A percentile compares a stretch with the other conserved stretches of the same genome.
Evolutionary conservation across 2,329 filamentous ascomycete genomes (phyloP).

Genomic region (Gaeumannomyces tritici): DNA sequence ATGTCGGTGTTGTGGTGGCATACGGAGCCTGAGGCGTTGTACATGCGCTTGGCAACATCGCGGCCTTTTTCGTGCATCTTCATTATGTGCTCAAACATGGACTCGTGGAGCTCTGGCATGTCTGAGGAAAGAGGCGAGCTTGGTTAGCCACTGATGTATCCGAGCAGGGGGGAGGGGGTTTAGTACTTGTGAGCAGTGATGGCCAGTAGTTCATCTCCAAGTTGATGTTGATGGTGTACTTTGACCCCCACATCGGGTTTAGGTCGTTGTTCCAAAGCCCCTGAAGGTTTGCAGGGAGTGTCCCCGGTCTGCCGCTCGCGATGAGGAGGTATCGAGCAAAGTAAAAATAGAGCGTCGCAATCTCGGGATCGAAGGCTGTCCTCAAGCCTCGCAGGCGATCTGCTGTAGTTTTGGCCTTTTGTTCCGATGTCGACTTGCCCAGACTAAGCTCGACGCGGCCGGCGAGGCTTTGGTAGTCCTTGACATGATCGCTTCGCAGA

Average conservation of each 20-base stretch:
- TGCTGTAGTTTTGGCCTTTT: slow-evolving; percentile 1
- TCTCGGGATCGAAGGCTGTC: slow-evolving; percentile 8
- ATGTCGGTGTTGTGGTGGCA: slow-evolving; percentile 13
- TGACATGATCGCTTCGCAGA: slow-evolving; percentile 14
- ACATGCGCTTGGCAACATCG: slow-evolving; percentile 10
- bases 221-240: slow-evolving; percentile 35
- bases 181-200: slow-evolving; percentile 12
- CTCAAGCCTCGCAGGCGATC: slow-evolving; percentile 3
- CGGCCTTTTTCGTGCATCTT: slow-evolving; percentile 15
- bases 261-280: slow-evolving; percentile 32
- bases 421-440: slow-evolving; percentile 5
- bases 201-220: slow-evolving; percentile 32
- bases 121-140: slow-evolving; percentile 1
- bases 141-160: too few relatives aligned
- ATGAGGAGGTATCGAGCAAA: slow-evolving; percentile 23
- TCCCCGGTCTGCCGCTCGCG: slow-evolving; percentile 16
- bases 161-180: too few relatives aligned
- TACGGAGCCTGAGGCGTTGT: slow-evolving; percentile 9
- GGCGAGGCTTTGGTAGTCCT: slow-evolving; percentile 20
- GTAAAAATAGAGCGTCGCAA: slow-evolving; percentile 17
- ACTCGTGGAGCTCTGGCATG: slow-evolving; percentile 20
- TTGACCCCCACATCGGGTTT: slow-evolving; percentile 28
- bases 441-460: slow-evolving; percentile 16
- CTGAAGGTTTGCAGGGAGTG: slow-evolving; percentile 31
- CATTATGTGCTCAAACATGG: slow-evolving; percentile 26